Base-by-base conservation (phyloP, 78 protist genomes). In the Bodo saltans region DNA sequence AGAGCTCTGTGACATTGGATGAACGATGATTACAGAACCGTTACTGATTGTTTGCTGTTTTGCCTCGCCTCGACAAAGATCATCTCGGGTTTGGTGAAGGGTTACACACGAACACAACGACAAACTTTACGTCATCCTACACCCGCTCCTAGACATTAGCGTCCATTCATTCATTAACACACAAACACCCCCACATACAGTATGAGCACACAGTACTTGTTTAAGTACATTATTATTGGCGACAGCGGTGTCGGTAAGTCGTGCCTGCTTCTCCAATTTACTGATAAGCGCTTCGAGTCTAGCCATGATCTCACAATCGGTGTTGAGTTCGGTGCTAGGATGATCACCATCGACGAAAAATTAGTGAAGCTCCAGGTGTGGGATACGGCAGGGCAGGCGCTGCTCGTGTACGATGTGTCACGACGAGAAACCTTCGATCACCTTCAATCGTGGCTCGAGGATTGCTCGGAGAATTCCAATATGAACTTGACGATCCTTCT, bases 351-450 rank as follows among this genome's bases (percentile, higher is more conserved):
- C 25, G 41, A 53, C 26, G 93, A 90, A 21, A 87, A 78, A 67
- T 23, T 70, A 47, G 88, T 94, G 73, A 92, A 89, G 71, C 87
- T 92, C 35, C 96, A 93, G 72, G 88, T 91, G 28, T 90, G 91
- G 91, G 96, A 94, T 75, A 70, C 92, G 71, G 98, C 98, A 42
- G 99, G 99, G 12, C 99, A 97, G n/a, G n/a, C n/a, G n/a, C n/a
- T n/a, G n/a, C n/a, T n/a, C n/a, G n/a, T n/a, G n/a, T n/a, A n/a
- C n/a, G n/a, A n/a, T n/a, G n/a, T n/a, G n/a, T n/a, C n/a, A n/a
- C n/a, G 98, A 21, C 86, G 98, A 42, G 98, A 96, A 39, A 94
- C 99, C 3, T 98, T 97, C 88, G 85, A 94, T 82, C 96, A 92
- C 76, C 88, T 98, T 17, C 42, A 96, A 3, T 72, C 79, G 3